Evolutionary conservation across 495 filamentous ascomycete genomes (phyloP), one percentile per base, ranked within the genome.

Genomic region (Tuber magnatum): DNA sequence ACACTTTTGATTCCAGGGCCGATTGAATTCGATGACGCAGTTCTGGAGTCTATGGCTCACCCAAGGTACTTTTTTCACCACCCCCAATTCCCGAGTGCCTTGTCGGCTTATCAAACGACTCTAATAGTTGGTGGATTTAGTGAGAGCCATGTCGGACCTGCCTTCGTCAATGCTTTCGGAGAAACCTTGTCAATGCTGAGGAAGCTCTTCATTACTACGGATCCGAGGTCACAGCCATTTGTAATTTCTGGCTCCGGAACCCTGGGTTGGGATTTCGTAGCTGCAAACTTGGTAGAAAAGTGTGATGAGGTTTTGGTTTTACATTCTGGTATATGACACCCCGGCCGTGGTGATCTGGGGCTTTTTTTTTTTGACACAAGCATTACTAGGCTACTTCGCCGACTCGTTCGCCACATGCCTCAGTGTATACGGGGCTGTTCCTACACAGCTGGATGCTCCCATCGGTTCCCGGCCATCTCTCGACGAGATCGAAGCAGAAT

Each of bases 1-100:
- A 83, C 76, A 51, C 85, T 97, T 82, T 88, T 99, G 81, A 97
- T 99, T 82, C 95, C 95, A 39, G 95, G 95, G 41, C 95, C 95
- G 83, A 95, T 99, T 83, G 95, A 99, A 85, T 98, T 98, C 82
- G 95, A 97, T 83, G 95, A 99, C 92, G 94, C 90, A 68, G 95
- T 99, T 71, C 89, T 99, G 69, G 87, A 93, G 83, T 92, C 94
- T 74, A 98, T 98, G 95, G 88, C 91, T 83, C 95, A 98, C 85
- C 97, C 91, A 86, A 94, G 94, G 94, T 97, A 83, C 83, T 88
- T 86, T 73, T n/a, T 72, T 48, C 3, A 1, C 43, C 9, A 39
- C 38, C 40, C 70, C 61, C 46, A 20, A 48, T 46, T 46, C 65
- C 51, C n/a, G 9, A 32, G 24, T 22, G 61, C 43, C 46, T 74